These are phyloP conservation scores for Kuraishia molischiana DNA, from an alignment of 805 yeast genomes.

Conservation along the genomic window DNA sequence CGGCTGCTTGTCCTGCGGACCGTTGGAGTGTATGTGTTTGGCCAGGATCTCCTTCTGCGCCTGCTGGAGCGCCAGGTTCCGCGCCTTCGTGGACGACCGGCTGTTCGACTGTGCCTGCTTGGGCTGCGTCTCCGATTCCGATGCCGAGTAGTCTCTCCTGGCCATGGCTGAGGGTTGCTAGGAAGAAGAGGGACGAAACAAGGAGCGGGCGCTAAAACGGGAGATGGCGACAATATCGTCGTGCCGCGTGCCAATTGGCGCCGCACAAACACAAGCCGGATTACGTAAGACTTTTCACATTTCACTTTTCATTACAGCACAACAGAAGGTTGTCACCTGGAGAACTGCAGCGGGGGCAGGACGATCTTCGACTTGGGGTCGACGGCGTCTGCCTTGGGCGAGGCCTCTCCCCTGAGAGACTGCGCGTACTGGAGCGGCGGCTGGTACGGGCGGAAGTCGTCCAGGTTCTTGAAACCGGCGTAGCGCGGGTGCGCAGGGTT, in stretches of 20 bases:
- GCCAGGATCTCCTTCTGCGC: slow-evolving; percentile 59
- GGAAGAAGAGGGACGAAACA: no score
- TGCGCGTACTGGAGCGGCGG: neutral
- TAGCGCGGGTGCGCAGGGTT: neutral
- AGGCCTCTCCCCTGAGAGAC: neutral
- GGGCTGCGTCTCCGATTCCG: slow-evolving; percentile 22
- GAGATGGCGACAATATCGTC: no score
- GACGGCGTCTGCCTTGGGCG: neutral
- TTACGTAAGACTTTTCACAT: no score
- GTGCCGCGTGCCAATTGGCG: no score
- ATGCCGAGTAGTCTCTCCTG: slow-evolving; percentile 4
- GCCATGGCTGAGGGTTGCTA: neutral
- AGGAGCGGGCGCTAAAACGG: no score
- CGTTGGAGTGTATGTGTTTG: slow-evolving; percentile 67
- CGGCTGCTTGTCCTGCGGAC: slow-evolving; percentile 46
- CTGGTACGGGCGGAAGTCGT: neutral
- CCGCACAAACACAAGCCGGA: no score
- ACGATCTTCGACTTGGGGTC: neutral
- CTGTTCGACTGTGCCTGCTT: slow-evolving; percentile 25
- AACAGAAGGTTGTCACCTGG: neutral
- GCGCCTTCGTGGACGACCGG: slow-evolving; percentile 46
- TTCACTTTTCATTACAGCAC: no score
- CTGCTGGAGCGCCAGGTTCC: slow-evolving; percentile 53
- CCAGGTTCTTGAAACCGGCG: neutral
- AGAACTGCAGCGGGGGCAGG: neutral